Conservation (phyloP, 2,329 filamentous ascomycete genomes). For the Hirsutella thompsonii region DNA sequence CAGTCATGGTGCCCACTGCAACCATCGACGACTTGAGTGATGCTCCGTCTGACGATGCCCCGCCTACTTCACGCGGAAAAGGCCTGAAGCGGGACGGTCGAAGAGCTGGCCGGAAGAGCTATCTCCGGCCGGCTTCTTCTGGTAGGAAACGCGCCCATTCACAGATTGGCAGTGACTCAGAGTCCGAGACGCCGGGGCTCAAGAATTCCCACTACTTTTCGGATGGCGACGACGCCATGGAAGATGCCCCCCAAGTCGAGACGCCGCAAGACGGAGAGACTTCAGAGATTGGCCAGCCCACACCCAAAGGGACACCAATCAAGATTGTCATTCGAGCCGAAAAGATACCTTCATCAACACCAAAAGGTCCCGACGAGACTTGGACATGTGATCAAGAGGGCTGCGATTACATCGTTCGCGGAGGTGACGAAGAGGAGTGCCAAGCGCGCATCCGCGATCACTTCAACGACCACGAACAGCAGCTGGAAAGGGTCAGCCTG, state of each 20-base stretch:
- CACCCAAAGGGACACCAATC: constrained; percentile 12
- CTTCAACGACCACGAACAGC: constrained; percentile 44
- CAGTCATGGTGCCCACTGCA: neutral
- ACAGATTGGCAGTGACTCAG: constrained; percentile 24
- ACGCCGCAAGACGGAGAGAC: neutral
- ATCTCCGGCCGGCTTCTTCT: constrained; percentile 25
- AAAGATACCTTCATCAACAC: constrained; percentile 31
- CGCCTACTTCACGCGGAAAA: constrained; percentile 17
- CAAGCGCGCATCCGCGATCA: constrained; percentile 47
- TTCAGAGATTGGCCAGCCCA: neutral
- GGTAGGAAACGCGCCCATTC: constrained; percentile 31
- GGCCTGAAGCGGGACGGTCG: constrained; percentile 17
- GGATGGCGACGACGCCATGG: constrained; percentile 17
- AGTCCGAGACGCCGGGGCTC: constrained; percentile 18
- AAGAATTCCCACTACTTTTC: constrained; percentile 22
- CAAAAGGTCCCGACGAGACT: constrained; percentile 45
- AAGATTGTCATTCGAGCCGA: constrained; percentile 36
- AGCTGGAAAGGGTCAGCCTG: constrained; percentile 35
- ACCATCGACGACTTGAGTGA: neutral
- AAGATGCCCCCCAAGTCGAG: constrained; percentile 4
- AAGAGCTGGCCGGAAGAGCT: constrained; percentile 26
- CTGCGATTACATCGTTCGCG: constrained; percentile 51
- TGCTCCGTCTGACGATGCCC: constrained; percentile 2
- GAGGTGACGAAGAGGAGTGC: constrained; percentile 41
- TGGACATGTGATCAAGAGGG: constrained; percentile 55